phyloP scores from a whole-genome alignment of 192 early-diverging fungal species.

The Dimargaris verticillata region DNA sequence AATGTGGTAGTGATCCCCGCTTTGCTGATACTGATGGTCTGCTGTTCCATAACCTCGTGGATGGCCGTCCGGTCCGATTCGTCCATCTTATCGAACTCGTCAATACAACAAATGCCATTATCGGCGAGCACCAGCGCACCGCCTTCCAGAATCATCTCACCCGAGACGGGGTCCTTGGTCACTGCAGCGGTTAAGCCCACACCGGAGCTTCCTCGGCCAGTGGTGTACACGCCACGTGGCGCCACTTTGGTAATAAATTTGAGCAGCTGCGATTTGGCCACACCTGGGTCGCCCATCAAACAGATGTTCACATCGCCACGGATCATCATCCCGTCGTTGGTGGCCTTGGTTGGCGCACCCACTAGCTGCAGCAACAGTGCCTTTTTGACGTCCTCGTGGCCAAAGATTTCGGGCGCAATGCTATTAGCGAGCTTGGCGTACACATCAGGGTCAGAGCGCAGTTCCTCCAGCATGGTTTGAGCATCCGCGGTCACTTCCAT shows the following conservation, averaged over 20 bases:
- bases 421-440: conserved; percentile 59
- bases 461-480: conserved; percentile 29
- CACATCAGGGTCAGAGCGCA: conserved; percentile 46
- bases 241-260: conserved; percentile 88
- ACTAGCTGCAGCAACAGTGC: conserved; percentile 71
- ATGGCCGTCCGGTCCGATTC: conserved; percentile 90
- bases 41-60: conserved; percentile 99
- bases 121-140: conserved; percentile 95
- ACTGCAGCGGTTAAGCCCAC: conserved; percentile 94
- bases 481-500: conserved; percentile 45
- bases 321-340: conserved; percentile 86
- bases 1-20: conserved; percentile 96
- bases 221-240: conserved; percentile 92
- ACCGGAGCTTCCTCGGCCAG: conserved; percentile 85
- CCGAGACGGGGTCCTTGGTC: conserved; percentile 78
- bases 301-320: conserved; percentile 95
- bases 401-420: conserved; percentile 84
- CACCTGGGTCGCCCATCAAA: conserved; percentile 97
- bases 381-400: conserved; percentile 85
- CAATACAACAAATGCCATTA: conserved; percentile 96
- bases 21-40: conserved; percentile 94
- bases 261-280: conserved; percentile 93
- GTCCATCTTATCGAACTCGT: conserved; percentile 99
- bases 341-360: conserved; percentile 63
- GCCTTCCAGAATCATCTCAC: conserved; percentile 94